Evolutionary conservation across 2,329 filamentous ascomycete species (phyloP), one percentile per base, ranked within the genome.

Genomic region (Fusarium sp.): DNA sequence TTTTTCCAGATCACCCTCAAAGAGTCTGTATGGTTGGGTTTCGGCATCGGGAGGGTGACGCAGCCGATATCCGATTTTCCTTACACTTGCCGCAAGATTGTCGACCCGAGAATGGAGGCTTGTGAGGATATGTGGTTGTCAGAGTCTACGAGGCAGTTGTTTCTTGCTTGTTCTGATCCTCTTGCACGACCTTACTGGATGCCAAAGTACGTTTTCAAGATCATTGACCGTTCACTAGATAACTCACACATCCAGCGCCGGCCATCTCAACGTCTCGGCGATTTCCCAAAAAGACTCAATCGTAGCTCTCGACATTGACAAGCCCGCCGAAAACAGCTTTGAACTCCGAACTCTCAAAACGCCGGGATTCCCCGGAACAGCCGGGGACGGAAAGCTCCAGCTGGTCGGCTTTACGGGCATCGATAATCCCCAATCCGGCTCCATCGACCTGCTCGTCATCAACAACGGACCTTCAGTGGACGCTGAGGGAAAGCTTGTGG

Each of bases 251-350:
- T 0, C 18, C 18, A 79, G 77, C 37, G 48, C 73, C 18, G 77
- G 35, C 0, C 30, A 45, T 11, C 68, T 80, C 7, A 82, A 83
- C 52, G 34, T 75, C 16, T 77, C 78, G 0, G 81, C 72, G 0
- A 80, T 80, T 3, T 81, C 82, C 1, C 67, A 73, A 4, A 71
- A 67, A 18, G 83, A 84, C 65, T 78, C 80, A 5, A 62, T 84
- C 18, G 65, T 83, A 4, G 79, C 74, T 4, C 25, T 84, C 11
- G 75, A 84, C 23, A 75, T 84, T 18, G 82, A 84, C 59, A 78
- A 76, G 37, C 78, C 78, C 2, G 23, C 39, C 14, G 74, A 64
- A 1, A 37, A 64, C 1, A 67, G 72, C 3, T 78, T 81, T 25
- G 61, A 73, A 4, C 56, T 73, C 18, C 79, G 77, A 3, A 52